Evolutionary conservation across 441 rosid species (phyloP).

Genomic region (Erodium trifolium): DNA sequence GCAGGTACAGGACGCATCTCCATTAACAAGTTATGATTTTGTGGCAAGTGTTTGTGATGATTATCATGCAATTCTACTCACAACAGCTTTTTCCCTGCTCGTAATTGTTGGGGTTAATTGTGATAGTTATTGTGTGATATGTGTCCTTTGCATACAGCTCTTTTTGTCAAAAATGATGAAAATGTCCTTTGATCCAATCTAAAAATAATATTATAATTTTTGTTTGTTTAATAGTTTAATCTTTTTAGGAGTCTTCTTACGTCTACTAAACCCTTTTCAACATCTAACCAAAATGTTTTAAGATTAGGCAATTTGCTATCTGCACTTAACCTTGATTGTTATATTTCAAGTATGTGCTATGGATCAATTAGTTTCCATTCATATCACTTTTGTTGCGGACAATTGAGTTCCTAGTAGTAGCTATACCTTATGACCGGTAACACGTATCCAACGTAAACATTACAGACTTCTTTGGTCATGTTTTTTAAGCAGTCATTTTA

Average conservation of each 20-base stretch:
- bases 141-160: no score
- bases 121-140: no score
- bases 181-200: no score
- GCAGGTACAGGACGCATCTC: conserved; percentile 44
- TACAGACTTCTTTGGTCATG: background rate
- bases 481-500: background rate
- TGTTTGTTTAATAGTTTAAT: no score
- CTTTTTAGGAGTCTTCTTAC: no score
- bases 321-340: background rate
- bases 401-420: background rate
- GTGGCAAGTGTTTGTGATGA: background rate
- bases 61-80: background rate
- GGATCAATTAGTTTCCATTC: background rate
- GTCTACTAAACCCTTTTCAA: no score
- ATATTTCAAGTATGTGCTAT: background rate
- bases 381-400: background rate
- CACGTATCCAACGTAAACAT: background rate
- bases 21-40: background rate
- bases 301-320: no score
- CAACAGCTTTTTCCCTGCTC: background rate
- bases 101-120: background rate
- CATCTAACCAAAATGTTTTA: no score
- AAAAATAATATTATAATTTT: no score
- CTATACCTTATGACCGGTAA: background rate
- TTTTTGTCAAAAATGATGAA: no score